Evolutionary conservation across 2,329 filamentous ascomycete genomes (phyloP).

Genomic region (Cercospora canescens): DNA sequence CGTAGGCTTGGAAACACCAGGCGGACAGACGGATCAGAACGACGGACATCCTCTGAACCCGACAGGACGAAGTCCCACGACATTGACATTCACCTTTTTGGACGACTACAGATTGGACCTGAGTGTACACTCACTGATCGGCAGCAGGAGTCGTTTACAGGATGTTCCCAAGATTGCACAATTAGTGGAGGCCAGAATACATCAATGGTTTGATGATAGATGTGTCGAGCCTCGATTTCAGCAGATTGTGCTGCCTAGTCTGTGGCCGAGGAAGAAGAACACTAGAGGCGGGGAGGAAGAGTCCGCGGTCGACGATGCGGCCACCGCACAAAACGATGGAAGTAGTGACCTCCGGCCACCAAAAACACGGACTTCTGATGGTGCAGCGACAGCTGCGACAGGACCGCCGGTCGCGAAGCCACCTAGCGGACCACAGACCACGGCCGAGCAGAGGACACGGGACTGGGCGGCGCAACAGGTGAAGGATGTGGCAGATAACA

Average conservation of each 20-base stretch:
- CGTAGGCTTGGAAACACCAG: slow-evolving; percentile 9
- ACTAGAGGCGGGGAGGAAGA: slow-evolving; percentile 70
- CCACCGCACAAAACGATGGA: slow-evolving; percentile 17
- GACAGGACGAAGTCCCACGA: slow-evolving; percentile 59
- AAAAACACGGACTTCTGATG: slow-evolving; percentile 14
- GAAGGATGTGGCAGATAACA: slow-evolving; percentile 9
- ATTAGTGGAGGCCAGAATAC: slow-evolving; percentile 74
- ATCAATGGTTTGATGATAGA: slow-evolving; percentile 85
- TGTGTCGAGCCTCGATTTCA: slow-evolving; percentile 85
- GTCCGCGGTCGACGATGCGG: slow-evolving; percentile 43
- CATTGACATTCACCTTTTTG: slow-evolving; percentile 91
- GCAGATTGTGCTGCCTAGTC: slow-evolving; percentile 76
- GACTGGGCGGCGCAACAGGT: slow-evolving; percentile 36
- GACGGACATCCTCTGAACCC: slow-evolving; percentile 40
- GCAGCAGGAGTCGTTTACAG: slow-evolving; percentile 75
- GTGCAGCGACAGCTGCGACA: slow-evolving; percentile 4
- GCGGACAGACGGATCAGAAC: slow-evolving; percentile 30
- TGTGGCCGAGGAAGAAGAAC: slow-evolving; percentile 85
- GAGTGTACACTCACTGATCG: slow-evolving; percentile 75
- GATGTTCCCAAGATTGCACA: slow-evolving; percentile 89
- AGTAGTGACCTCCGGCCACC: slow-evolving; percentile 16
- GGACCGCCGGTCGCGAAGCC: slow-evolving; percentile 8
- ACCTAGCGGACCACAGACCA: slow-evolving; percentile 25
- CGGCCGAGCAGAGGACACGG: slow-evolving; percentile 36
- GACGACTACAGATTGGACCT: slow-evolving; percentile 86